phyloP scores from a whole-genome alignment of 169 alveolate species.

The Plasmodium cynomolgi region DNA sequence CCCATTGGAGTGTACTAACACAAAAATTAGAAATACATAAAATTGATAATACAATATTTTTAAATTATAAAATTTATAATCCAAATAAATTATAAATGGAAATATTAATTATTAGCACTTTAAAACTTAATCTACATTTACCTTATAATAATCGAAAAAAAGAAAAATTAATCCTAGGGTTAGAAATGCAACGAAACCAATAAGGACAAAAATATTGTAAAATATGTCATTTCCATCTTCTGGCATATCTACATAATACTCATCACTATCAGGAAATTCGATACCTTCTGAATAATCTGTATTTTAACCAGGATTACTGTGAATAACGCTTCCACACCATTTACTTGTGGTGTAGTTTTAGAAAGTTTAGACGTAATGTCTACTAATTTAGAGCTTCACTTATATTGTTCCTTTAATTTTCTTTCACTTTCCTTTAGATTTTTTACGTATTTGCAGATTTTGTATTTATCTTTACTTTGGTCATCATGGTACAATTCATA shows the following conservation, averaged over 20 bases:
- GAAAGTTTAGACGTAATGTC: not conserved
- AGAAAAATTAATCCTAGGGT: not conserved
- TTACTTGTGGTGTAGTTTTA: not conserved
- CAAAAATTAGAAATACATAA: not conserved
- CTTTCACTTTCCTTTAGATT: not conserved
- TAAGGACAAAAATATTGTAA: not conserved
- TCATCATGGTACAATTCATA: not conserved
- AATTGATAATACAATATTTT: not conserved
- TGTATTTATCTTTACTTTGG: not conserved
- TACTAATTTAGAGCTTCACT: not conserved
- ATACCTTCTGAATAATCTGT: not conserved
- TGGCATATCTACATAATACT: not conserved
- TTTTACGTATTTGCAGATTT: not conserved
- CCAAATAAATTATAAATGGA: not conserved
- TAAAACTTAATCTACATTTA: not conserved
- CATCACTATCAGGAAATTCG: not conserved
- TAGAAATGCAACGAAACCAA: not conserved
- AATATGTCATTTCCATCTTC: not conserved
- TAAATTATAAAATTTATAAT: not conserved
- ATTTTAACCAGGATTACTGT: not conserved
- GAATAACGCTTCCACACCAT: not conserved
- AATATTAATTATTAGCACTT: not conserved
- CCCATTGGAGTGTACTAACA: not conserved
- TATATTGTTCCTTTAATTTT: not conserved
- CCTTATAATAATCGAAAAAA: not conserved